phyloP scores from a whole-genome alignment of 768 basidiomycete genomes.

The Lepiota venenata region DNA sequence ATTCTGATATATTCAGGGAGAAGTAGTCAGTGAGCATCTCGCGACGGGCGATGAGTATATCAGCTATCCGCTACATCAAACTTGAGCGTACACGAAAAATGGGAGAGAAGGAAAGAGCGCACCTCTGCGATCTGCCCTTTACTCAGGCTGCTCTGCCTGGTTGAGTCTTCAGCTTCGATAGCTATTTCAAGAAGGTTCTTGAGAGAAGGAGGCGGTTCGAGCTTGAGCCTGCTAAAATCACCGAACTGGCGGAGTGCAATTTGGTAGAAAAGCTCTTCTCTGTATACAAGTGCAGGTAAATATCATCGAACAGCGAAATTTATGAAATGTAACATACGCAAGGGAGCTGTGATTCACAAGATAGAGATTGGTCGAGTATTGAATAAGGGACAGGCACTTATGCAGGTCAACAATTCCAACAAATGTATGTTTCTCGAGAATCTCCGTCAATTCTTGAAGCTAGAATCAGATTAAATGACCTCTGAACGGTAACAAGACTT shows the following conservation, averaged over 20 bases:
- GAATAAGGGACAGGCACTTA: conserved; percentile 76
- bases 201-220: conserved; percentile 81
- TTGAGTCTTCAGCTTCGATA: conserved; percentile 63
- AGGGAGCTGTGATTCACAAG: conserved; percentile 83
- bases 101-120: neutral
- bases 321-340: conserved; percentile 51
- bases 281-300: conserved; percentile 24
- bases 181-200: conserved; percentile 74
- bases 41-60: conserved; percentile 55
- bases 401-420: conserved; percentile 85
- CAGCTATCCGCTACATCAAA: conserved; percentile 52
- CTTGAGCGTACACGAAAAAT: neutral
- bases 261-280: conserved; percentile 95
- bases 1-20: conserved; percentile 62
- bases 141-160: conserved; percentile 48
- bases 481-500: conserved; percentile 20
- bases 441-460: conserved; percentile 71
- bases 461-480: neutral
- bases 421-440: conserved; percentile 84
- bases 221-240: conserved; percentile 65
- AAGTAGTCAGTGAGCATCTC: conserved; percentile 96
- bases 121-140: conserved; percentile 73
- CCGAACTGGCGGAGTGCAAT: conserved; percentile 91
- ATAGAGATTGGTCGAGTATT: conserved; percentile 86
- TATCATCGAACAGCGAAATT: neutral